Base-by-base conservation (phyloP, 306 rosid genomes). In the Herpetospermum pedunculosum region DNA sequence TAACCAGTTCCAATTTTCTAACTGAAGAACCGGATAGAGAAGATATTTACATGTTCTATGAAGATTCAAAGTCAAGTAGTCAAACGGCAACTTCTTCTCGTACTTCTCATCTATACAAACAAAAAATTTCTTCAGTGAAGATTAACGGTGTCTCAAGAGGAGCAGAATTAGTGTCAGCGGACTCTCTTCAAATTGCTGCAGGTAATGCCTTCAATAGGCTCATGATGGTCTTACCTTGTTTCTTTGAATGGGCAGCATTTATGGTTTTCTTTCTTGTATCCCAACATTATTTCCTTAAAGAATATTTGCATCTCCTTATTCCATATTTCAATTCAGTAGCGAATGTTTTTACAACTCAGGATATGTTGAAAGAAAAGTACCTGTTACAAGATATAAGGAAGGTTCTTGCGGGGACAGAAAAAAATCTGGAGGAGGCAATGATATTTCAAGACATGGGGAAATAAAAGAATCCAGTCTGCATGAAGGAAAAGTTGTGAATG, bases 21-120 rank as follows among this genome's bases (percentile, higher is more conserved):
- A 55, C 75, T 76, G 88, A 84, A 68, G 95, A 86, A 79, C 70
- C 89, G 3, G 85, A 12, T 1, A 91, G 96, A 81, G 83, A 91
- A 68, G 95, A 86, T 80, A 87, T 94, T 76, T 84, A 94, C 87
- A 85, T 82, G 88, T 89, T 94, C 79, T 94, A 88, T 75, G 83
- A 86, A 77, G 83, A 85, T 67, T 63, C 74, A 46, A 83, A 85
- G 30, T 34, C 83, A 40, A 80, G 82, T 54, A 77, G 82, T 85
- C 38, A 81, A 38, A 80, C 78, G 43, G 52, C 84, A 26, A 77
- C 69, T 55, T 81, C 87, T 77, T 70, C 86, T 12, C 73, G 38
- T 72, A 79, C 82, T 65, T 80, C 87, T 73, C 58, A 64, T 72
- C 35, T 41, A 75, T 79, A 83, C 70, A 72, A 50, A 29, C 79